These are phyloP conservation scores for Wakefieldia striispora DNA, from an alignment of 768 basidiomycete species.

Conservation along the genomic window DNA sequence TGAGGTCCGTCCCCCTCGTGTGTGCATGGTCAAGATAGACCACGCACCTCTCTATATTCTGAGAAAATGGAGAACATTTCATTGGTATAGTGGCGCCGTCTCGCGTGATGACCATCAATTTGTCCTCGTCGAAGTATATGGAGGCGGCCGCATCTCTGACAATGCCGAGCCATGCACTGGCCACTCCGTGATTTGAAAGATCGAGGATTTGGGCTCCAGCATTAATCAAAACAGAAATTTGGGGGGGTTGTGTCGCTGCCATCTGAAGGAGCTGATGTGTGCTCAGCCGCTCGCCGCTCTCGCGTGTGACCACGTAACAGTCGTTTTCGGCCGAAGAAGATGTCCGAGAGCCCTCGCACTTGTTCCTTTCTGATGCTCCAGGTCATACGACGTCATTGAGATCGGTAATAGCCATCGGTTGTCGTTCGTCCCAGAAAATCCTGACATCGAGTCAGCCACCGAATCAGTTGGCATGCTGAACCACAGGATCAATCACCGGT, in stretches of 20 bases:
- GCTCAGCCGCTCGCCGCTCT: slow-evolving; percentile 24
- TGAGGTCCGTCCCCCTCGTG: too few relatives aligned
- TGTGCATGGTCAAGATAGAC: slow-evolving; percentile 55
- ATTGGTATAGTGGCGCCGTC: slow-evolving; percentile 37
- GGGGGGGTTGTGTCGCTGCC: slow-evolving; percentile 32
- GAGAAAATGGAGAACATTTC: slow-evolving; percentile 35
- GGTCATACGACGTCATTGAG: slow-evolving; percentile 24
- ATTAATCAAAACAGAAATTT: slow-evolving; percentile 47
- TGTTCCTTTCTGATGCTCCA: too few relatives aligned
- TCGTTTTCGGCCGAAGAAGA: slow-evolving; percentile 35
- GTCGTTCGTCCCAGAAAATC: slow-evolving; percentile 56
- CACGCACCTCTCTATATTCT: slow-evolving; percentile 41
- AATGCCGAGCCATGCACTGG: slow-evolving; percentile 14
- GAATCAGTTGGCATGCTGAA: too few relatives aligned
- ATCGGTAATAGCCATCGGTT: slow-evolving; percentile 24
- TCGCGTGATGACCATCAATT: slow-evolving; percentile 30
- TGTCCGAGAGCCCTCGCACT: slow-evolving; percentile 34
- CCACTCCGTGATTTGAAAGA: slow-evolving; percentile 39
- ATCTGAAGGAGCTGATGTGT: slow-evolving; percentile 26
- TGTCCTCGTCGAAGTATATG: slow-evolving; percentile 41
- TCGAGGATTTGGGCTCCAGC: slow-evolving; percentile 56
- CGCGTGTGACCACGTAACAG: slow-evolving; percentile 22
- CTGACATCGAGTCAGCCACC: too few relatives aligned
- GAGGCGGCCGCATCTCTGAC: slow-evolving; percentile 34
- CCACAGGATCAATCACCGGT: not conserved